Evolutionary conservation across 805 yeast genomes (phyloP).

Genomic region (Starmerella floris): DNA sequence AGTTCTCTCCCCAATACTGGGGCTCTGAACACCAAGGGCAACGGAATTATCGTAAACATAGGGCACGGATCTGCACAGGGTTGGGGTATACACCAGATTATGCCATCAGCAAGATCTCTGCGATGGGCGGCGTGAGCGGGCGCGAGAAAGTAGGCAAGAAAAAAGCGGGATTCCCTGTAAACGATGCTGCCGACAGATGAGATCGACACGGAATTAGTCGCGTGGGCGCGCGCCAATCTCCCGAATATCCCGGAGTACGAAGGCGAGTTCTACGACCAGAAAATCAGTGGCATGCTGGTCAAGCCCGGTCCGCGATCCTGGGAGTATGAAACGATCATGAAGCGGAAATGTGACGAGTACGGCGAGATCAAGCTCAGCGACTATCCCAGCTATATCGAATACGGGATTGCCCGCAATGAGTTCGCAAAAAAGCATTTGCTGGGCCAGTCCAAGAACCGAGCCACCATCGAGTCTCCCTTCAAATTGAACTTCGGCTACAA

Average conservation of each 20-base stretch:
- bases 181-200: slow-evolving; percentile 10
- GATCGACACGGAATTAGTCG: slow-evolving; percentile 11
- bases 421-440: slow-evolving; percentile 31
- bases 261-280: slow-evolving; percentile 36
- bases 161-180: no score
- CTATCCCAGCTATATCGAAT: slow-evolving; percentile 20
- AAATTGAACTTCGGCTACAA: slow-evolving; percentile 59
- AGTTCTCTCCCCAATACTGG: no score
- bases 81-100: no score
- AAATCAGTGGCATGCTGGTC: slow-evolving; percentile 42
- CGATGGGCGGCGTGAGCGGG: no score
- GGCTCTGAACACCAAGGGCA: no score
- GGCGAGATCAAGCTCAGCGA: slow-evolving; percentile 22
- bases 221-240: slow-evolving; percentile 17
- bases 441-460: slow-evolving; percentile 35
- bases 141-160: no score
- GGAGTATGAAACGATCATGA: slow-evolving; percentile 24
- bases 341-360: slow-evolving; percentile 25
- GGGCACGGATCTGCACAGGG: no score
- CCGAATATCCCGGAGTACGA: slow-evolving; percentile 9
- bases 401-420: slow-evolving; percentile 29
- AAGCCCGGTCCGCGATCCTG: slow-evolving; percentile 25
- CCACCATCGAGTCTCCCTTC: slow-evolving; percentile 41
- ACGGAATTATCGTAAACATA: no score
- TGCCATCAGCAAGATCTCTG: no score